A percentile compares a stretch with the other conserved stretches of the same genome.
These are phyloP conservation scores for Lentinus tigrinus DNA, from an alignment of 768 basidiomycete genomes.

Conservation along the genomic window DNA sequence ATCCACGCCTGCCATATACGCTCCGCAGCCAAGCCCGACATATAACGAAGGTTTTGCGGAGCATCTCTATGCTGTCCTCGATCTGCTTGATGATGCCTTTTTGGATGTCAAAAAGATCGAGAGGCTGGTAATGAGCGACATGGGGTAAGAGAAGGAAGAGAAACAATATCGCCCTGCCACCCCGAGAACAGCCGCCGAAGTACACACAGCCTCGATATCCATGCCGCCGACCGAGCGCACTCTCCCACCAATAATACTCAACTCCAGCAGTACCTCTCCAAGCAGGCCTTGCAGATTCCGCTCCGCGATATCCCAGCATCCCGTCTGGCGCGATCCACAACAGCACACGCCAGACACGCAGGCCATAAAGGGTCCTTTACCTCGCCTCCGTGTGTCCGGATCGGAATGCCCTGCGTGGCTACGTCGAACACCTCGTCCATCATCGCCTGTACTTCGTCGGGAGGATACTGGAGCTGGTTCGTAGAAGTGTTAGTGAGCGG, in stretches of 20 bases:
- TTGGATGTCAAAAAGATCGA: too few relatives aligned
- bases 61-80: too few relatives aligned
- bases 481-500: conserved; percentile 46
- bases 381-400: conserved; percentile 22
- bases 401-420: conserved; percentile 43
- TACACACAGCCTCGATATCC: too few relatives aligned
- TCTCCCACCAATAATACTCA: background rate
- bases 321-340: conserved; percentile 41
- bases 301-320: conserved; percentile 14
- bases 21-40: too few relatives aligned
- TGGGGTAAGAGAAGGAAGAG: too few relatives aligned
- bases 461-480: conserved; percentile 35
- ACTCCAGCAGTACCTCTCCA: conserved; percentile 33
- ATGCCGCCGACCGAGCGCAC: too few relatives aligned
- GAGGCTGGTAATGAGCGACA: too few relatives aligned
- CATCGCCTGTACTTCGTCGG: conserved; percentile 40
- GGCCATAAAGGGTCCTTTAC: conserved; percentile 50
- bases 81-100: too few relatives aligned
- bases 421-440: conserved; percentile 44
- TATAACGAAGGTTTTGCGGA: too few relatives aligned
- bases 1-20: too few relatives aligned
- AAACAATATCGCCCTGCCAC: too few relatives aligned
- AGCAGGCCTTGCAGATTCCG: conserved; percentile 27
- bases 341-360: conserved; percentile 70
- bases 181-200: too few relatives aligned